Evolutionary conservation across 176 grass and related monocot genomes (phyloP), one percentile per base, ranked within the genome.

Genomic region (Chloris gayana): DNA sequence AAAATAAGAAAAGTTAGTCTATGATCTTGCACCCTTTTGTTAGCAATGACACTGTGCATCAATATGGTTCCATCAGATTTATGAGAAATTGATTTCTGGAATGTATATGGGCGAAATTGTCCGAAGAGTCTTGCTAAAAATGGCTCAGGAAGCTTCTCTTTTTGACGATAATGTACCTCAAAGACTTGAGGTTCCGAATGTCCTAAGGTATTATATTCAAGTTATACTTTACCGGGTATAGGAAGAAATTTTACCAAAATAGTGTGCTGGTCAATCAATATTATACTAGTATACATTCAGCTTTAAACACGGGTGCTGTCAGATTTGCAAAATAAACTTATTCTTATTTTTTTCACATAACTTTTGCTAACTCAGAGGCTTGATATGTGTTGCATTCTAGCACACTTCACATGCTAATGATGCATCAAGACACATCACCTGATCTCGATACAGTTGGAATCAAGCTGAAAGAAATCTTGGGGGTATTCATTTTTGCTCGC

Each of bases 51-150:
- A 49, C 5, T 63, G 9, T 47, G 10, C 7, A 30, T 11, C 6
- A 24, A 9, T 14, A 64, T 77, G 21, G 18, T 65, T 41, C 41
- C 6, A 42, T 42, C 60, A 96, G 93, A 91, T 97, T 73, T 93
- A 82, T 76, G 93, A 97, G 65, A 97, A 97, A 74, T 84, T 97
- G 80, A 93, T 97, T 69, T 97, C 93, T 46, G 93, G 93, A 34
- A 91, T 97, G 93, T 97, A 97, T 80, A 85, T 97, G 80, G 93
- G 93, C 17, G 88, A 97, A 84, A 82, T 97, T 76, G 80, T 93
- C 44, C 60, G 90, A 74, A 87, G 93, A 79, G 83, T 89, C 47
- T 67, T 97, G 18, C 85, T 97, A 75, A 91, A 80, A 54, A 84
- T 97, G 72, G 73, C 86, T 51, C 51, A 93, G 65, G 83, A 91